Conservation (phyloP, 2,329 filamentous ascomycete species). For the Botrytis fabae region DNA sequence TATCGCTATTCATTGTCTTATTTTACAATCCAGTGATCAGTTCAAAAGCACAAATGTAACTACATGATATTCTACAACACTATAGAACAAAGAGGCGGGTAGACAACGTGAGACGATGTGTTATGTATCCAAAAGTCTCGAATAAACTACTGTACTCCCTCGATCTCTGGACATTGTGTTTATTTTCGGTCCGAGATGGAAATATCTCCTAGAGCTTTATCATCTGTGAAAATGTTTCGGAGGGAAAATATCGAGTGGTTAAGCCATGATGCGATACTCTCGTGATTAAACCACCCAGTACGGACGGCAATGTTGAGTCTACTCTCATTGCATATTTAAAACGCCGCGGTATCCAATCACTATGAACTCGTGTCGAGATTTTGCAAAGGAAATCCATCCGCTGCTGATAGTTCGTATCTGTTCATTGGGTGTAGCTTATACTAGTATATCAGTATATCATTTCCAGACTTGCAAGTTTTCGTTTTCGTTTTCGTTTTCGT, state of each 20-base stretch:
- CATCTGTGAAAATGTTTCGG: not conserved
- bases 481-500: accelerated
- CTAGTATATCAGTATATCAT: too few species aligned
- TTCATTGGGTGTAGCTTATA: not conserved
- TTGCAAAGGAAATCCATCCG: not conserved
- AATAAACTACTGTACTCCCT: not conserved
- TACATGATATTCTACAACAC: not conserved
- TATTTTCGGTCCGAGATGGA: not conserved
- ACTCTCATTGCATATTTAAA: not conserved
- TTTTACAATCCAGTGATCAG: not conserved
- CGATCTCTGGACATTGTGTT: not conserved
- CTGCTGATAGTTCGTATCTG: not conserved
- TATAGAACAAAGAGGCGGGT: not conserved
- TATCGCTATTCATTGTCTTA: not conserved
- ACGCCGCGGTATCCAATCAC: not conserved
- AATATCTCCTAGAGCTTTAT: not conserved
- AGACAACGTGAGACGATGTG: not conserved
- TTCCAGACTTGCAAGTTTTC: not conserved
- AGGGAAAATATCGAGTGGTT: not conserved
- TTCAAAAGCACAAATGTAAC: not conserved
- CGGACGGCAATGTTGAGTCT: not conserved
- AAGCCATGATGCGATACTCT: not conserved
- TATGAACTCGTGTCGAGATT: not conserved
- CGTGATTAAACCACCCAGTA: too few species aligned
- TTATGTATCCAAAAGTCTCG: not conserved